Percentiles rank a stretch among this genome's conserved stretches.
Conservation (phyloP, 495 filamentous ascomycete genomes). For the Aspergillus olivimuriae region DNA sequence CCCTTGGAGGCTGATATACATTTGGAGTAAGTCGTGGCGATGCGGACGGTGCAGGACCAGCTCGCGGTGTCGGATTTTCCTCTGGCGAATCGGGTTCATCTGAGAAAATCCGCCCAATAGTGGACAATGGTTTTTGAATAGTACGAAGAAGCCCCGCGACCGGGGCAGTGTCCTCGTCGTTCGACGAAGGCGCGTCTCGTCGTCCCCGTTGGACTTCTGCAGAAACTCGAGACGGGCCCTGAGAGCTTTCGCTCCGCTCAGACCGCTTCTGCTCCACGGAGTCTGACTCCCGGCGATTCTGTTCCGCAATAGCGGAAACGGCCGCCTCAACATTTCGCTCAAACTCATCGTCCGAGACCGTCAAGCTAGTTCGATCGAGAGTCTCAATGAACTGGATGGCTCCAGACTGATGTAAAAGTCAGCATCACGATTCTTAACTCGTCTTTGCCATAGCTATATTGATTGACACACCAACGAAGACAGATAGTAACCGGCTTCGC, state of each 20-base stretch:
- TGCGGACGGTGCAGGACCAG: conserved; percentile 50
- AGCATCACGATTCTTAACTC: background rate
- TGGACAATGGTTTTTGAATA: conserved; percentile 85
- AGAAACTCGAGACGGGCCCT: conserved; percentile 47
- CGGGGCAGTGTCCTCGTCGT: conserved; percentile 66
- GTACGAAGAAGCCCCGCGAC: conserved; percentile 82
- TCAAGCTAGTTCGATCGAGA: conserved; percentile 87
- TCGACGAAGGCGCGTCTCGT: conserved; percentile 33
- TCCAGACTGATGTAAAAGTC: conserved; percentile 58
- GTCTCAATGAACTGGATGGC: conserved; percentile 96
- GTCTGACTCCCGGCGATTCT: conserved; percentile 54
- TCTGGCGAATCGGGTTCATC: conserved; percentile 55
- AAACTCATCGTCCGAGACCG: conserved; percentile 91
- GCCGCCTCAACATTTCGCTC: conserved; percentile 91
- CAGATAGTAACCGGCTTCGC: conserved; percentile 96
- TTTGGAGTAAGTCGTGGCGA: conserved; percentile 55
- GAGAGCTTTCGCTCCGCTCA: conserved; percentile 24
- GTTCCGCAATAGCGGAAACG: conserved; percentile 92
- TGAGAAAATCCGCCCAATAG: conserved; percentile 95
- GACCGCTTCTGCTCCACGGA: conserved; percentile 53
- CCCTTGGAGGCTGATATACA: conserved; percentile 44
- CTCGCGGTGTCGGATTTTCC: conserved; percentile 40
- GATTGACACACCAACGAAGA: conserved; percentile 68
- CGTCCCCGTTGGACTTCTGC: conserved; percentile 50
- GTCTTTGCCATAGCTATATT: background rate